Conservation (phyloP, 2,329 filamentous ascomycete genomes). For the Fusarium transvaalense region DNA sequence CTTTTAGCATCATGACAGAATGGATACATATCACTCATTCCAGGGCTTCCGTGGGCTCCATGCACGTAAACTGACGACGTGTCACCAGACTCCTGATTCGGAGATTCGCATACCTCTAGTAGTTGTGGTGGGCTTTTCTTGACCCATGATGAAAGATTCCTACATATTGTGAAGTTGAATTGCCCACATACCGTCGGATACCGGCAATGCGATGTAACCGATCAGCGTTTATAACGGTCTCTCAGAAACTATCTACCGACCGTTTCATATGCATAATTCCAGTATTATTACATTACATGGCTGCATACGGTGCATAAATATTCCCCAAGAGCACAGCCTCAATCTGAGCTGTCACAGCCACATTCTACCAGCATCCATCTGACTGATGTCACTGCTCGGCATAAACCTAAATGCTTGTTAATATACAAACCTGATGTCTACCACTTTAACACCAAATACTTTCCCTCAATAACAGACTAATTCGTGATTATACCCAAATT, state of each 20-base stretch:
- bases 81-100: constrained; percentile 28
- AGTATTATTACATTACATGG: not conserved
- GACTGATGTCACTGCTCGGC: constrained; percentile 22
- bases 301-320: not conserved
- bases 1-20: constrained; percentile 8
- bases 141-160: not conserved
- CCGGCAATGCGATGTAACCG: not conserved
- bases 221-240: constrained; percentile 17
- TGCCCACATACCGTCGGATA: constrained; percentile 7
- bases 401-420: constrained; percentile 7
- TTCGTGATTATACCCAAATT: not conserved
- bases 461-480: not conserved
- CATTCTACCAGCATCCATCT: constrained; percentile 8
- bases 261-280: not conserved
- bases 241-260: not conserved
- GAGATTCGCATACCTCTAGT: constrained; percentile 14
- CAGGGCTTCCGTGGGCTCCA: constrained; percentile 15
- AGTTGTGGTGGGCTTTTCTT: not conserved
- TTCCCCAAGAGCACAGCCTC: constrained; percentile 9
- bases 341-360: constrained; percentile 20
- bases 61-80: constrained; percentile 11
- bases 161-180: not conserved
- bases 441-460: not conserved
- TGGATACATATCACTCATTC: constrained; percentile 14
- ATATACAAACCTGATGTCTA: constrained; percentile 11